phyloP scores from a whole-genome alignment of 1,284 basidiomycete species.

The Rhodotorula sp. region DNA sequence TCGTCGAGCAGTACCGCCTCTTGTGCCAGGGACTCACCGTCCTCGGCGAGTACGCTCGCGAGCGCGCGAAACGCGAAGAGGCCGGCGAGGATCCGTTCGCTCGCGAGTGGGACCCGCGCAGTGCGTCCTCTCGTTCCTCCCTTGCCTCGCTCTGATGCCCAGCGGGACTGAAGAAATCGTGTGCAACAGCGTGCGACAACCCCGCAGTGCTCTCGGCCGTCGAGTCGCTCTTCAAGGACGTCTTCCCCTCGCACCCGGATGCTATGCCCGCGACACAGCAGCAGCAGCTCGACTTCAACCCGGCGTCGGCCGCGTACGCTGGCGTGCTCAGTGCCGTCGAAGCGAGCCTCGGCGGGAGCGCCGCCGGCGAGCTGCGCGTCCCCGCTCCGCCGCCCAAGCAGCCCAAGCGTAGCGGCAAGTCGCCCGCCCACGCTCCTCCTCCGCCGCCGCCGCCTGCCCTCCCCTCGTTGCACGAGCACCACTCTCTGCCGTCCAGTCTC shows the following conservation, averaged over 20 bases:
- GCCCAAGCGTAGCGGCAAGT: background rate
- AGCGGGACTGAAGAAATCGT: no score
- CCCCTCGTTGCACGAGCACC: no score
- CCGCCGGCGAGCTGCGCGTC: background rate
- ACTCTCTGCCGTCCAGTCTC: background rate
- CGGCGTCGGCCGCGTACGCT: background rate
- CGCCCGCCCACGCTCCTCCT: background rate
- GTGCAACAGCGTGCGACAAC: no score
- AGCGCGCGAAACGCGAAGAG: background rate
- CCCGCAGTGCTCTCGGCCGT: background rate
- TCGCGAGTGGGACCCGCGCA: conserved; percentile 9
- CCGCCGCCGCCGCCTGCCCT: background rate
- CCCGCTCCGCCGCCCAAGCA: background rate
- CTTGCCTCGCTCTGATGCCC: background rate
- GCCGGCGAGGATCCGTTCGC: conserved; percentile 2
- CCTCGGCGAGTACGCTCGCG: conserved; percentile 17
- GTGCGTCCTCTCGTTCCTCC: background rate
- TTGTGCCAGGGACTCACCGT: conserved; percentile 11
- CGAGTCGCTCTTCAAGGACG: background rate
- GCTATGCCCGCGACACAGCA: background rate
- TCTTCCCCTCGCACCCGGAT: background rate
- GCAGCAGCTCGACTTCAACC: background rate
- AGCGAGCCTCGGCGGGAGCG: background rate
- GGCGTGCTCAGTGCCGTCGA: background rate
- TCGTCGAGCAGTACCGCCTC: conserved; percentile 36